phyloP scores from a whole-genome alignment of 1,284 basidiomycete species.

The Bondarzewia mesenterica region DNA sequence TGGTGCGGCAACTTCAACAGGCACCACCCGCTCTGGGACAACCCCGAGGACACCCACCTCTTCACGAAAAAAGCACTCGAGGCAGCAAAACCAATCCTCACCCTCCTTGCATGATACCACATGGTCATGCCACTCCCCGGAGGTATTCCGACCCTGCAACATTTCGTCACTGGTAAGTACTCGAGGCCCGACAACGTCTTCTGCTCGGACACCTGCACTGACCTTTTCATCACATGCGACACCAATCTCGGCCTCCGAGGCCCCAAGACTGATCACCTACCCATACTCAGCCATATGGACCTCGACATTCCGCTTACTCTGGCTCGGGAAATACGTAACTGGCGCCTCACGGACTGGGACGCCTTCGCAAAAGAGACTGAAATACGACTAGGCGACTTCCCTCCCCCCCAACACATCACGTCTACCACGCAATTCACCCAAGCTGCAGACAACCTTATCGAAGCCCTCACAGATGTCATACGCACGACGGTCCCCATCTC shows the following conservation, averaged over 20 bases:
- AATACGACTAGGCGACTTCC: conserved; percentile 14
- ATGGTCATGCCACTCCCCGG: conserved; percentile 21
- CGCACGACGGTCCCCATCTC: conserved; percentile 16
- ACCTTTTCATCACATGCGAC: conserved; percentile 17
- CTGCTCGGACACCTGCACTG: conserved; percentile 6
- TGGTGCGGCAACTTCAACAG: conserved; percentile 42
- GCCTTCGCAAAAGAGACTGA: no score
- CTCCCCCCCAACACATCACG: neutral
- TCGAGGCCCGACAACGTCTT: conserved; percentile 30
- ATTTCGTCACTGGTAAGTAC: conserved; percentile 17
- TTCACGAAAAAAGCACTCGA: conserved; percentile 19
- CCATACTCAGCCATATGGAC: conserved; percentile 13
- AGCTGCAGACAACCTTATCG: conserved; percentile 9
- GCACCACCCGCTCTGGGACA: conserved; percentile 41
- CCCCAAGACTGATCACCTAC: conserved; percentile 20
- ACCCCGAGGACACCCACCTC: conserved; percentile 26
- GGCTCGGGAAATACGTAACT: no score
- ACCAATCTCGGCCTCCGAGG: conserved; percentile 9
- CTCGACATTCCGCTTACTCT: no score
- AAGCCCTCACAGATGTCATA: conserved; percentile 14
- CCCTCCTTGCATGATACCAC: conserved; percentile 12
- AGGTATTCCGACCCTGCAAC: conserved; percentile 21
- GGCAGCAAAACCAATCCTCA: conserved; percentile 16
- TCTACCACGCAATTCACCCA: neutral
- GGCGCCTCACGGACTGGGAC: no score